Evolutionary conservation across 78 protist genomes (phyloP).

Genomic region (Anaeramoeba flamelloides): DNA sequence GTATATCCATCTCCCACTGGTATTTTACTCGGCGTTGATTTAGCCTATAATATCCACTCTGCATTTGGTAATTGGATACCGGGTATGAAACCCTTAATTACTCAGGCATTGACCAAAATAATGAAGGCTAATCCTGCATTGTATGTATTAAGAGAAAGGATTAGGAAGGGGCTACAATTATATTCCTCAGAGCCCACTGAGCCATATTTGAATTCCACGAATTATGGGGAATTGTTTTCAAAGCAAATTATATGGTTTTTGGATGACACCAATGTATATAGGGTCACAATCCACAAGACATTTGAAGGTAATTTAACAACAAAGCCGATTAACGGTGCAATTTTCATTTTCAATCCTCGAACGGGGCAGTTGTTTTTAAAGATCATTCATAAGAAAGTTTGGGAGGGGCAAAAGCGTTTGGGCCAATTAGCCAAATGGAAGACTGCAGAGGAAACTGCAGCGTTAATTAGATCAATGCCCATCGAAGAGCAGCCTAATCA

Average conservation of each 20-base stretch:
- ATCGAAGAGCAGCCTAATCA: constrained; percentile 98
- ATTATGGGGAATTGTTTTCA: constrained; percentile 58
- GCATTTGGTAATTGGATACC: constrained; percentile 98
- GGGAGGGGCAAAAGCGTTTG: constrained; percentile 99
- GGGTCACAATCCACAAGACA: constrained; percentile 94
- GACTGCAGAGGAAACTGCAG: constrained; percentile 94
- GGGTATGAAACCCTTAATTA: constrained; percentile 72
- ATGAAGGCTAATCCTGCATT: constrained; percentile 88
- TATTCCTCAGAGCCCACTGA: neutral
- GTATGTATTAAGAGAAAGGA: constrained; percentile 92
- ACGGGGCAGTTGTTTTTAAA: constrained; percentile 96
- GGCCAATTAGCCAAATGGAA: constrained; percentile 92
- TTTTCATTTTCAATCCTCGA: constrained; percentile 97
- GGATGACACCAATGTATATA: constrained; percentile 98
- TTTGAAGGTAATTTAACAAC: constrained; percentile 71
- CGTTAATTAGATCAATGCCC: constrained; percentile 93
- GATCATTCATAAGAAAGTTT: constrained; percentile 93
- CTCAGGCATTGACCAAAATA: constrained; percentile 87
- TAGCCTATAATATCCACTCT: constrained; percentile 83
- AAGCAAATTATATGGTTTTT: constrained; percentile 95
- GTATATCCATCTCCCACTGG: constrained; percentile 98
- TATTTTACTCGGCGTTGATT: constrained; percentile 83
- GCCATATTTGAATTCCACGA: constrained; percentile 47
- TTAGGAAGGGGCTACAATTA: constrained; percentile 95
- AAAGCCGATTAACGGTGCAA: constrained; percentile 98